These are phyloP conservation scores for Poteriospumella lacustris DNA, from an alignment of 108 stramenopile genomes.

Conservation along the genomic window DNA sequence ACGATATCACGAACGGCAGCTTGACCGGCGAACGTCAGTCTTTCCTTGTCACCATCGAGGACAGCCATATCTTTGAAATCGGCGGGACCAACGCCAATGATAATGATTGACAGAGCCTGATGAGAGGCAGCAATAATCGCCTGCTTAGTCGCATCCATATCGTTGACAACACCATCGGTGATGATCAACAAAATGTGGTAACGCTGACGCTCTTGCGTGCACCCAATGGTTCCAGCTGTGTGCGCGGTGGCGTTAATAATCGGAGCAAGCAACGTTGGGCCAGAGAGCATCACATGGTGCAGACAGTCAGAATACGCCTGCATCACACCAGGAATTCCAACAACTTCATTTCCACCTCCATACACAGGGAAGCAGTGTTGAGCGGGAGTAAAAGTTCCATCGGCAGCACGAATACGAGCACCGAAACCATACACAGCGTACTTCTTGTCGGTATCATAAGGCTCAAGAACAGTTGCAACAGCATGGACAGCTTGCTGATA, in stretches of 20 bases:
- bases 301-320: neutral
- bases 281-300: neutral
- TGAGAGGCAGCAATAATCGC: slow-evolving; percentile 10
- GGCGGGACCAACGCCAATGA: slow-evolving; percentile 67
- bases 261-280: slow-evolving; percentile 2
- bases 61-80: slow-evolving; percentile 72
- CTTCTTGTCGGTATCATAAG: slow-evolving; percentile 65
- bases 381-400: slow-evolving; percentile 43
- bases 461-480: slow-evolving; percentile 61
- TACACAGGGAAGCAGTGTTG: slow-evolving; percentile 48
- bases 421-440: slow-evolving; percentile 82
- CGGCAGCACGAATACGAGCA: slow-evolving; percentile 66
- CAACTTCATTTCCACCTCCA: too few species aligned
- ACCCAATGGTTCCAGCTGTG: too few species aligned
- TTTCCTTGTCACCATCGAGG: slow-evolving; percentile 62
- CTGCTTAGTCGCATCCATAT: neutral
- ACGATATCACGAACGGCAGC: slow-evolving; percentile 64
- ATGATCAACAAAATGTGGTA: neutral
- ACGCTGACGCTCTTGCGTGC: neutral
- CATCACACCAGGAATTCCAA: too few species aligned
- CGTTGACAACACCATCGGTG: slow-evolving; percentile 12
- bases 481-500: slow-evolving; percentile 63
- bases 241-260: neutral
- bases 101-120: slow-evolving; percentile 2
- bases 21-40: slow-evolving; percentile 39